phyloP scores from a whole-genome alignment of 768 basidiomycete genomes.

The Leccinum rimulosum region DNA sequence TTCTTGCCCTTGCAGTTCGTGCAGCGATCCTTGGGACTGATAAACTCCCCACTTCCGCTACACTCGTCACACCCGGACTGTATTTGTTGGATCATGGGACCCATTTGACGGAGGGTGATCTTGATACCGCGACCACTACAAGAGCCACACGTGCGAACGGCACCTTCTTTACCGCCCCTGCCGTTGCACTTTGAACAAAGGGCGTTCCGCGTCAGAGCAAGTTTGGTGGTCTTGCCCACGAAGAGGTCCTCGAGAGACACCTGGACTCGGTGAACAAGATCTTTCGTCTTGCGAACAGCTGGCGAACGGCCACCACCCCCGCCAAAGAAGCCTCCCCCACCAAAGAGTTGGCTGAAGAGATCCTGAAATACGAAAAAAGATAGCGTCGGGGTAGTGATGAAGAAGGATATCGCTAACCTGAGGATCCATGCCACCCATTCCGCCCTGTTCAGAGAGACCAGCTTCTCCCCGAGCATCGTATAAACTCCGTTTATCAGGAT shows the following conservation, averaged over 20 bases:
- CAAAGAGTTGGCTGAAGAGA: slow-evolving; percentile 95
- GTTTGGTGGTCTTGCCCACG: slow-evolving; percentile 98
- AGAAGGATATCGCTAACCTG: slow-evolving; percentile 52
- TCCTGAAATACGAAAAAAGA: slow-evolving; percentile 49
- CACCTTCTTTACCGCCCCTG: slow-evolving; percentile 96
- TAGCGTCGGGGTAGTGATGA: background rate
- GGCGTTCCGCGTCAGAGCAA: slow-evolving; percentile 92
- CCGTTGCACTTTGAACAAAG: slow-evolving; percentile 94
- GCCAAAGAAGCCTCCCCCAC: slow-evolving; percentile 78
- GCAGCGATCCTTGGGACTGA: slow-evolving; percentile 92
- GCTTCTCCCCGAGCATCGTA: slow-evolving; percentile 95
- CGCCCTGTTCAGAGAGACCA: slow-evolving; percentile 80
- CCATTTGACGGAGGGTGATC: slow-evolving; percentile 92
- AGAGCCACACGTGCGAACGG: slow-evolving; percentile 71
- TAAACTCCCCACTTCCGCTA: slow-evolving; percentile 89
- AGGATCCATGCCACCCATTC: slow-evolving; percentile 96
- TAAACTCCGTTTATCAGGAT: slow-evolving; percentile 72
- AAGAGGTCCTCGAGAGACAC: slow-evolving; percentile 98
- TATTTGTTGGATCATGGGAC: slow-evolving; percentile 99
- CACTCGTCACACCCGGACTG: slow-evolving; percentile 95
- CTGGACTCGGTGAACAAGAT: slow-evolving; percentile 94
- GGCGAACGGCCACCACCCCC: slow-evolving; percentile 58
- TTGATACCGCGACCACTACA: slow-evolving; percentile 92
- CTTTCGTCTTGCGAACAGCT: slow-evolving; percentile 92
- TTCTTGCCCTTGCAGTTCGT: slow-evolving; percentile 94